Evolutionary conservation across 768 basidiomycete species (phyloP).

Genomic region (Boletus rex-veris): DNA sequence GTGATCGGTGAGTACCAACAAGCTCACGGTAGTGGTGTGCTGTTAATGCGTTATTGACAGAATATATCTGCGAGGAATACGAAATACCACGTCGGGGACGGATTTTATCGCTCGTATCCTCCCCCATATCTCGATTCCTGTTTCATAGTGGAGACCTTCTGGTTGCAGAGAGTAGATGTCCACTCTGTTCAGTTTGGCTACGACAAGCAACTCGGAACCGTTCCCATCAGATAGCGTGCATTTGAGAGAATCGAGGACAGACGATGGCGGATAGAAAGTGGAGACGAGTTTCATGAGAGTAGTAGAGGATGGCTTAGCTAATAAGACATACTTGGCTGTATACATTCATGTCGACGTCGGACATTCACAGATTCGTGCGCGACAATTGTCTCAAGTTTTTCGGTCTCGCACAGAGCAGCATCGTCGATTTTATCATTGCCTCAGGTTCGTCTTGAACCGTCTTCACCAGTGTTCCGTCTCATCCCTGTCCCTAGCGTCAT

Average conservation of each 20-base stretch:
- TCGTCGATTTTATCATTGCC: conserved; percentile 84
- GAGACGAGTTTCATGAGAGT: conserved; percentile 55
- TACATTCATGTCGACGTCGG: conserved; percentile 48
- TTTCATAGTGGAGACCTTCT: conserved; percentile 59
- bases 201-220: conserved; percentile 59
- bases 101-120: conserved; percentile 54
- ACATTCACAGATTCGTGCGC: conserved; percentile 69
- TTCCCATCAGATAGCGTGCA: conserved; percentile 52
- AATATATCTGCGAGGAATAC: not conserved
- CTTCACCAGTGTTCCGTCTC: not conserved
- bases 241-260: conserved; percentile 66
- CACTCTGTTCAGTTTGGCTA: conserved; percentile 63
- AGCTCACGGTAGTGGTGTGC: conserved; percentile 37
- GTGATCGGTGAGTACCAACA: conserved; percentile 71
- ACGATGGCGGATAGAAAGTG: conserved; percentile 75
- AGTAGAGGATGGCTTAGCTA: too few species aligned
- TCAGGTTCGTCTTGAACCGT: conserved; percentile 50
- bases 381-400: conserved; percentile 82
- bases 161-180: conserved; percentile 65
- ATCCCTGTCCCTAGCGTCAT: conserved; percentile 47
- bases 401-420: conserved; percentile 78
- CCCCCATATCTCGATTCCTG: conserved; percentile 66
- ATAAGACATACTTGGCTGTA: too few species aligned
- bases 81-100: conserved; percentile 50
- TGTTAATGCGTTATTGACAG: conserved; percentile 10